Base-by-base conservation (phyloP, 768 basidiomycete species). In the Paxillus ammoniavirescens region DNA sequence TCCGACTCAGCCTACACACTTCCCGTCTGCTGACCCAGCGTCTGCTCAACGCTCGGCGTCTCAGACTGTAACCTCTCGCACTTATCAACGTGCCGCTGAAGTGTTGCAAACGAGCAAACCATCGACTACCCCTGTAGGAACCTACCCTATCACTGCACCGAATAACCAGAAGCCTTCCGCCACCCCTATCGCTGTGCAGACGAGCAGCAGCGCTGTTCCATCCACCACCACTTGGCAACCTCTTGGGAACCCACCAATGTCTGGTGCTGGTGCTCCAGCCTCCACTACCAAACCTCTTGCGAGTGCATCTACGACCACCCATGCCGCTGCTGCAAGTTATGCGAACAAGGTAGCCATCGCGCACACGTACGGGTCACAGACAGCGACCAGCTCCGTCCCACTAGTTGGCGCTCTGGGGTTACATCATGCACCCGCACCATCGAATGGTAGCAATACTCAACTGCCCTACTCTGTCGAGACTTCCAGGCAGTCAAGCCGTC, bases 41-140 rank as follows among this genome's bases (percentile, higher is more conserved):
- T 40, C 56, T 42, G 35, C 43, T 18, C 70, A 66, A 49, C 68
- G 64, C 44, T 49, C 58, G 2, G 50, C 49, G 12, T 47, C 68
- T 3, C 45, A 62, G 42, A 8, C 58, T 35, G 44, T 42, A 31
- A 7, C 62, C 9, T 57, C 68, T 54, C 69, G 68, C 36, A 50
- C 52, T 6, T 47, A 58, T 31, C 66, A 68, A 37, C 68, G 66
- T 26, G 17, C 64, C 45, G 30, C 55, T 9, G 68, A 69, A 45
- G 58, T 51, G 46, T 37, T 59, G 18, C 64, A 58, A 23, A 42
- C 70, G 45, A 58, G 50, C 37, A 67, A 61, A 37, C 43, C 55
- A 36, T 56, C 61, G 3, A 21, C 47, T 13, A 28, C 31, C 3
- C 13, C 61, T 28, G 17, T 26, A 15, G 53, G 30, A 30, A 36